phyloP scores from a whole-genome alignment of 164 flowering plant species.

The Kingdonia uniflora region DNA sequence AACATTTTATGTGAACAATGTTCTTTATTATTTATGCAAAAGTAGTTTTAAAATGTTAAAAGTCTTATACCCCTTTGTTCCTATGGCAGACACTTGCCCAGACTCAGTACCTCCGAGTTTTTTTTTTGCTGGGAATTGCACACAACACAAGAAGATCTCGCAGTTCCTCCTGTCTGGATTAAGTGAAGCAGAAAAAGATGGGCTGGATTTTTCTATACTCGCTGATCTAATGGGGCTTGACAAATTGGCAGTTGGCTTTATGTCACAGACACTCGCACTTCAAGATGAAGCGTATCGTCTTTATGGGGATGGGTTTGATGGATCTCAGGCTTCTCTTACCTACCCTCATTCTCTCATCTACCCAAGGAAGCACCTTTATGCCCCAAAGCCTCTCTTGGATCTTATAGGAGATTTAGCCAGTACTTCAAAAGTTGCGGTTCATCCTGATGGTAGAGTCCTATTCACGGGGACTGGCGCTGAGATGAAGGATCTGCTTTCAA shows the following conservation, averaged over 20 bases:
- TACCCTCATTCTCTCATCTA: constrained; percentile 27
- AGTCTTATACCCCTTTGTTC: not conserved
- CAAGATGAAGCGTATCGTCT: constrained; percentile 8
- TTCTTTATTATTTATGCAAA: not conserved
- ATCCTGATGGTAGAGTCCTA: constrained; percentile 34
- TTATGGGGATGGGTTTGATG: constrained; percentile 9
- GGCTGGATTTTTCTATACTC: constrained; percentile 27
- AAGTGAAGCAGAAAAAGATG: constrained; percentile 25
- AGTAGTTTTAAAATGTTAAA: not conserved
- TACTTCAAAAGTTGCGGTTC: constrained; percentile 27
- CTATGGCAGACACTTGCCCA: constrained; percentile 28
- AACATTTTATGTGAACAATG: too few relatives aligned
- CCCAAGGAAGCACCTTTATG: constrained; percentile 22
- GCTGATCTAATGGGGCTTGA: constrained; percentile 43
- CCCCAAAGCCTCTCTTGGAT: constrained; percentile 31
- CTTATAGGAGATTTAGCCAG: constrained; percentile 31
- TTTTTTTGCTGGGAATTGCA: constrained; percentile 47
- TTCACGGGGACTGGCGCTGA: constrained; percentile 31
- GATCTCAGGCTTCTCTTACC: constrained; percentile 22
- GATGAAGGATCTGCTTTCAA: constrained; percentile 49
- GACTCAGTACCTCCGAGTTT: constrained; percentile 33
- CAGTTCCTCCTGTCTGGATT: constrained; percentile 41
- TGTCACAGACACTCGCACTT: constrained; percentile 15
- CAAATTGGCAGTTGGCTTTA: constrained; percentile 13
- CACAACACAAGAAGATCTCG: constrained; percentile 39